These are phyloP conservation scores for Lecanicillium sp. DNA, from an alignment of 2,329 filamentous ascomycete species.

Conservation along the genomic window DNA sequence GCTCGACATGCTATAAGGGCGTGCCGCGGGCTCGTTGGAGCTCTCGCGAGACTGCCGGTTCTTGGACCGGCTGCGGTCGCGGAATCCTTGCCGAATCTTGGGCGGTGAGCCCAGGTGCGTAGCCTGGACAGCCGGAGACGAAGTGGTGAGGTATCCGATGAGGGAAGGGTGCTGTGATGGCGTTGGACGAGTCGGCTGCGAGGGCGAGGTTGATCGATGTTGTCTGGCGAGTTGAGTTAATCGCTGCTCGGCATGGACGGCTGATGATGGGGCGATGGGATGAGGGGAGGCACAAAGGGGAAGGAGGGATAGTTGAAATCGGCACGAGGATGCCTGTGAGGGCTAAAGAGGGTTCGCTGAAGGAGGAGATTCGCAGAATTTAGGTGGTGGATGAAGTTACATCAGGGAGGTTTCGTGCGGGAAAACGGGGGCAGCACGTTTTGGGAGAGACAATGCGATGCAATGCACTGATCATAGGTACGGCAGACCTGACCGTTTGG, in stretches of 20 bases:
- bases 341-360: too few species aligned
- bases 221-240: slow-evolving; percentile 8
- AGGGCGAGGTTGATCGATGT: slow-evolving; percentile 4
- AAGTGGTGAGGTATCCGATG: slow-evolving; percentile 58
- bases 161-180: slow-evolving; percentile 55
- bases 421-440: too few species aligned
- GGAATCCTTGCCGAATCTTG: slow-evolving; percentile 10
- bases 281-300: slow-evolving; percentile 10
- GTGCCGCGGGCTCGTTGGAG: slow-evolving; percentile 10
- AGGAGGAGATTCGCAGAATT: too few species aligned
- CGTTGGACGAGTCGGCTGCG: slow-evolving; percentile 28
- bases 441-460: too few species aligned
- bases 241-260: not conserved
- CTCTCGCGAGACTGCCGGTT: slow-evolving; percentile 20
- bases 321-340: too few species aligned
- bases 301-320: slow-evolving; percentile 6
- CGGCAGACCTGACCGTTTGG: too few species aligned
- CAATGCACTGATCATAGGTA: too few species aligned
- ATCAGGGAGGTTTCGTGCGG: too few species aligned
- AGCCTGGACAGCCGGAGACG: slow-evolving; percentile 58
- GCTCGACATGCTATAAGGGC: slow-evolving; percentile 13
- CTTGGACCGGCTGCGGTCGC: slow-evolving; percentile 12
- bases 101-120: slow-evolving; percentile 30
- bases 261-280: slow-evolving; percentile 19
- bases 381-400: too few species aligned